Evolutionary conservation across 2,329 filamentous ascomycete genomes (phyloP).

Genomic region (Aspergillus sclerotialis): DNA sequence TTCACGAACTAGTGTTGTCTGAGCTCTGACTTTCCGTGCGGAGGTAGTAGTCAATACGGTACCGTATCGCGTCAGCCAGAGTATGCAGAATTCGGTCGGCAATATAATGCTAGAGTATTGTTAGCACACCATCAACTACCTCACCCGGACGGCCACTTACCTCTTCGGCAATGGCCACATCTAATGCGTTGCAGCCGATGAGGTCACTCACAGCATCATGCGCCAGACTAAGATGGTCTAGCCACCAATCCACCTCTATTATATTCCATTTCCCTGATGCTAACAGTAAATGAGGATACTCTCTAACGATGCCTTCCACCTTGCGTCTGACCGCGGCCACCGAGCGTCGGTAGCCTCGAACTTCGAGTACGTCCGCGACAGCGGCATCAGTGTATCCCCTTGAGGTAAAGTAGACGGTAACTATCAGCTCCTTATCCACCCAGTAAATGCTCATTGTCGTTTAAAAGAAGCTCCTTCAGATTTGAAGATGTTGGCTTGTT

Average conservation of each 20-base stretch:
- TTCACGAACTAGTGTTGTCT: no score
- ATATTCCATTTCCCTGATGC: background rate
- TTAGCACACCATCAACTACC: no score
- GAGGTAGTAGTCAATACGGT: no score
- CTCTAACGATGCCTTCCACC: background rate
- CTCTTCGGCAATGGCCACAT: slow-evolving; percentile 1
- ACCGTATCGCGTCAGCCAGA: no score
- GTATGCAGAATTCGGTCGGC: no score
- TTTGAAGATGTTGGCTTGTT: no score
- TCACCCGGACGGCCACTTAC: no score
- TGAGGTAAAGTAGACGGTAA: slow-evolving; percentile 1
- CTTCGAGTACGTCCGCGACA: background rate
- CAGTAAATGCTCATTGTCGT: background rate
- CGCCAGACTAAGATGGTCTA: slow-evolving; percentile 1
- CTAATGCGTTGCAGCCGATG: background rate
- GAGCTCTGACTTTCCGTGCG: no score
- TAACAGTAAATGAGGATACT: background rate
- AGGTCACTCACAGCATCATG: slow-evolving; percentile 1
- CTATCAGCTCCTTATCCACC: slow-evolving; percentile 2
- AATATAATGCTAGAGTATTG: no score
- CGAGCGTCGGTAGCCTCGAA: background rate
- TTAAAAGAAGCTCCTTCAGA: no score
- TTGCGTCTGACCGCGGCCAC: background rate
- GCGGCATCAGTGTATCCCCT: slow-evolving; percentile 2
- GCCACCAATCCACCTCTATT: slow-evolving; percentile 2